Conservation (phyloP, 1,139 yeast species). For the Scheffersomyces segobiensis region DNA sequence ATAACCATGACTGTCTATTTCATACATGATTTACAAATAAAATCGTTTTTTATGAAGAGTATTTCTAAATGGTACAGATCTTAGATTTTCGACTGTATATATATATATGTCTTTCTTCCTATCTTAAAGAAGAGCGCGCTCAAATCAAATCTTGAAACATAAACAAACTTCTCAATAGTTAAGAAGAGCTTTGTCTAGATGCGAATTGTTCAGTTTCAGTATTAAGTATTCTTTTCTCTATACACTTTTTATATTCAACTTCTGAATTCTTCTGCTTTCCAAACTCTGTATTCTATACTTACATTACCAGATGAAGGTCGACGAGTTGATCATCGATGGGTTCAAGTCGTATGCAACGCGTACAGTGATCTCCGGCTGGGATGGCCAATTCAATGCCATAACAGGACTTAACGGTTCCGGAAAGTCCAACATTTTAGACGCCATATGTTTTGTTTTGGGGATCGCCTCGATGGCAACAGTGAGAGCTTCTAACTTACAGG, state of each 20-base stretch:
- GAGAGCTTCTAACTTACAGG: conserved; percentile 90
- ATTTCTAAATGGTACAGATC: too few relatives aligned
- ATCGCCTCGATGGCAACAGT: conserved; percentile 93
- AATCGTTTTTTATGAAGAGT: too few relatives aligned
- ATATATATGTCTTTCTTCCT: neutral
- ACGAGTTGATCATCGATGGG: conserved; percentile 94
- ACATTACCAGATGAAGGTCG: conserved; percentile 68
- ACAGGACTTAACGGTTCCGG: conserved; percentile 98
- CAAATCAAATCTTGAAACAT: neutral
- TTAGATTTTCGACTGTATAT: neutral
- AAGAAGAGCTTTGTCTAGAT: neutral
- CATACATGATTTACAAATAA: too few relatives aligned
- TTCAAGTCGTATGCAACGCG: conserved; percentile 97
- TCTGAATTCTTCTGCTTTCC: neutral
- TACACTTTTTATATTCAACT: neutral
- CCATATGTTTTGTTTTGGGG: conserved; percentile 97
- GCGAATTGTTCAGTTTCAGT: neutral
- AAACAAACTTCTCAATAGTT: neutral
- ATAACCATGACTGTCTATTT: too few relatives aligned
- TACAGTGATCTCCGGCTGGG: conserved; percentile 96
- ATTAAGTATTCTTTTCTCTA: neutral
- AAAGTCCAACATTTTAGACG: conserved; percentile 91
- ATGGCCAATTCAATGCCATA: conserved; percentile 92
- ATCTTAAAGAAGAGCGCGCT: neutral
- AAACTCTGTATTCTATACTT: neutral